phyloP scores from a whole-genome alignment of 805 yeast genomes.

The Kodamaea kaohsiungensis region DNA sequence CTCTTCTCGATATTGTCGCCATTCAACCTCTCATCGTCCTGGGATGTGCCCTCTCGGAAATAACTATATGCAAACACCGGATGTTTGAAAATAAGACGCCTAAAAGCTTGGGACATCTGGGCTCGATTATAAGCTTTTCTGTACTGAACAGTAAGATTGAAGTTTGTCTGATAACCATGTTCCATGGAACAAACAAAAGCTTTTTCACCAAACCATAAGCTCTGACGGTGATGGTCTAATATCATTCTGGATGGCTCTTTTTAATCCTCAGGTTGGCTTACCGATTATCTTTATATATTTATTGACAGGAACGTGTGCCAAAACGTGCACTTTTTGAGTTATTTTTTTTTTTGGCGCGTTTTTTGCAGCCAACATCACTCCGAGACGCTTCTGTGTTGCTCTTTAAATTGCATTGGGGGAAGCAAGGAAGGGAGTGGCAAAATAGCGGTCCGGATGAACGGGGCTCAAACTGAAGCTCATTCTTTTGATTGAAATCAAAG shows the following conservation, averaged over 20 bases:
- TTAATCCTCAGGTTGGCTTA: background rate
- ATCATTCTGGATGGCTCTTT: background rate
- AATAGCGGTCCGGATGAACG: no score
- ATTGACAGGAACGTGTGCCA: slow-evolving; percentile 5
- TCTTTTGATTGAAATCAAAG: no score
- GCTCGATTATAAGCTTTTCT: background rate
- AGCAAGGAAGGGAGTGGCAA: no score
- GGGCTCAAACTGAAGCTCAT: no score
- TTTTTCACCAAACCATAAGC: slow-evolving; percentile 10
- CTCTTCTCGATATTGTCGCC: slow-evolving; percentile 7
- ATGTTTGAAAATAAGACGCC: slow-evolving; percentile 6
- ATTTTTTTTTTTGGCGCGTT: background rate
- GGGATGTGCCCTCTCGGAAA: slow-evolving; percentile 6
- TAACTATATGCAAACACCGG: slow-evolving; percentile 9
- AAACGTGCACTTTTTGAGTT: slow-evolving; percentile 4
- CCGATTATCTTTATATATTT: slow-evolving; percentile 4
- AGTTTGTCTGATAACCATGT: slow-evolving; percentile 8
- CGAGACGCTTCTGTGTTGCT: no score
- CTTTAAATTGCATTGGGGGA: no score
- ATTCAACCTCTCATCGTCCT: slow-evolving; percentile 7
- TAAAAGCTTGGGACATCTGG: slow-evolving; percentile 8
- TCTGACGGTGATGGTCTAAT: slow-evolving; percentile 4
- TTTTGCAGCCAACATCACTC: background rate
- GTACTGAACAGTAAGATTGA: slow-evolving; percentile 8
- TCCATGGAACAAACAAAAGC: slow-evolving; percentile 10